Evolutionary conservation across 345 rosid genomes (phyloP).

Genomic region (Excoecaria cochinchinensis): DNA sequence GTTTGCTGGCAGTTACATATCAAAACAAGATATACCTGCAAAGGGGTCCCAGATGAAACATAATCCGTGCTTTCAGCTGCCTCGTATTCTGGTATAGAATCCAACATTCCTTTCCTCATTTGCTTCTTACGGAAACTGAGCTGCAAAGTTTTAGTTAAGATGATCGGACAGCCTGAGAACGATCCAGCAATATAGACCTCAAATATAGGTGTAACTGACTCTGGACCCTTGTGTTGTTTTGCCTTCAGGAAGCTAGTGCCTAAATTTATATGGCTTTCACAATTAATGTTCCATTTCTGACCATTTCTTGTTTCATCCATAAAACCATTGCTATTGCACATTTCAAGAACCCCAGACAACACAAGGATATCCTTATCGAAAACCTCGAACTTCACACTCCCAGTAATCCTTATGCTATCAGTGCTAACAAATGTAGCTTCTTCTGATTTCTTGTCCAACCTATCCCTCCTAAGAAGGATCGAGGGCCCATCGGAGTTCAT

Average conservation of each 20-base stretch:
- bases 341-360: slow-evolving; percentile 25
- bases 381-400: slow-evolving; percentile 28
- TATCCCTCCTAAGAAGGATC: slow-evolving; percentile 26
- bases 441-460: slow-evolving; percentile 35
- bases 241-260: slow-evolving; percentile 25
- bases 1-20: not conserved
- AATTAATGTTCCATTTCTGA: slow-evolving; percentile 29
- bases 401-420: slow-evolving; percentile 24
- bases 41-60: slow-evolving; percentile 9
- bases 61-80: slow-evolving; percentile 12
- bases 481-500: slow-evolving; percentile 21
- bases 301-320: slow-evolving; percentile 18
- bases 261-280: slow-evolving; percentile 17
- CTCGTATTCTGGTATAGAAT: slow-evolving; percentile 27
- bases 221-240: slow-evolving; percentile 16
- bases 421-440: slow-evolving; percentile 40
- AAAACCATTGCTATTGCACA: slow-evolving; percentile 18
- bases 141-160: slow-evolving; percentile 29
- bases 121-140: slow-evolving; percentile 4
- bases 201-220: slow-evolving; percentile 16
- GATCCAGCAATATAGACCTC: slow-evolving; percentile 36
- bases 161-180: slow-evolving; percentile 29
- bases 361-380: slow-evolving; percentile 22
- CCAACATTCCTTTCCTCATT: slow-evolving; percentile 20
- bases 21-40: slow-evolving; percentile 19